Evolutionary conservation across 768 basidiomycete genomes (phyloP), one percentile per base, ranked within the genome.

Genomic region (Coprinellus micaceus): DNA sequence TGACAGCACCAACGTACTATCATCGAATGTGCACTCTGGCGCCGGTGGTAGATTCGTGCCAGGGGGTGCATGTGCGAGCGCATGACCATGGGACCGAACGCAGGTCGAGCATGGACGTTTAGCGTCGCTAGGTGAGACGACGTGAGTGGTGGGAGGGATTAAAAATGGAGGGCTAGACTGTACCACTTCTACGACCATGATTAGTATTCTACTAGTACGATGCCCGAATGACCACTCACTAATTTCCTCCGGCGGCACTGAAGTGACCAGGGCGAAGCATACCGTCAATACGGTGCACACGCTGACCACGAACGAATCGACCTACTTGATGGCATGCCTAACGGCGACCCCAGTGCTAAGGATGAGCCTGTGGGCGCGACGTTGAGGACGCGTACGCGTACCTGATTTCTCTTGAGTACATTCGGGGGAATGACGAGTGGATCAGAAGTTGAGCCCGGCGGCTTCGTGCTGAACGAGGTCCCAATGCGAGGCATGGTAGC

Each of bases 21-120:
- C 89, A 61, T 89, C 88, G 59, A 82, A 90, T n/a, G 87, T 89
- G 64, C 89, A 91, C 53, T 86, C 84, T 12, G 85, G 86, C 45
- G 71, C 73, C 0, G 78, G 64, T 0, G 86, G 83, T 44, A 85
- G 62, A 45, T 72, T 71, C 1, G 74, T 73, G 39, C 83, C 85
- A 26, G 85, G 77, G 1, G 81, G 75, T 12, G 85, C 80, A 69
- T 86, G 86, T 12, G 80, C 76, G 52, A 81, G 65, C 9, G 86
- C 82, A 70, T 89, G 85, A 1, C 84, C 77, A 74, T 89, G 87
- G 21, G 88, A 89, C 29, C 88, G 82, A 56, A 84, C 74, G 64
- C 89, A 90, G 2, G 89, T 90, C 25, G 88, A 84, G 64, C 89
- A 90, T 4, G 89, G 89, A 40, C 84, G 74, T 64, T 86, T 84